These are phyloP conservation scores for Mycena capillaripes DNA, from an alignment of 768 basidiomycete genomes.

Conservation along the genomic window DNA sequence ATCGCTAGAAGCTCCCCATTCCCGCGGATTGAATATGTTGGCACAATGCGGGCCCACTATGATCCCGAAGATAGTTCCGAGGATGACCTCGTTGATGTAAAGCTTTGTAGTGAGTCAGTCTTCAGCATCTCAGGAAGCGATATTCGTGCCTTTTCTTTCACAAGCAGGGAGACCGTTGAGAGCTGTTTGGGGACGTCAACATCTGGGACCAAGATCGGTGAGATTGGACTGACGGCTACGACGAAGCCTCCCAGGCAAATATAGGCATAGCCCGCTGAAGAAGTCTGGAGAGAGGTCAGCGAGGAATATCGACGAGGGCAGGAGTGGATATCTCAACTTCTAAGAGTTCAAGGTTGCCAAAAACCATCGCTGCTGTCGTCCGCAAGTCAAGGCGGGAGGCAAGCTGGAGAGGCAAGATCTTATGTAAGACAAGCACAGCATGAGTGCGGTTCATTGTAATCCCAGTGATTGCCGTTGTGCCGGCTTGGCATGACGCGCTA, in stretches of 20 bases:
- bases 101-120: slow-evolving; percentile 56
- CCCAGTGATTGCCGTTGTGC: no score
- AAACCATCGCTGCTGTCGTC: neutral
- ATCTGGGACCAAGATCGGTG: neutral
- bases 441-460: no score
- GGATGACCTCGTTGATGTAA: slow-evolving; percentile 94
- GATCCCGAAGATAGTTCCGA: slow-evolving; percentile 82
- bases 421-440: no score
- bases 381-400: no score
- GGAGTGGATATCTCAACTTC: slow-evolving; percentile 29
- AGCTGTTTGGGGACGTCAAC: slow-evolving; percentile 63
- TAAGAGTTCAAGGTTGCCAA: slow-evolving; percentile 15
- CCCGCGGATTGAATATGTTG: slow-evolving; percentile 80
- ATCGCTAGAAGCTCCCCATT: slow-evolving; percentile 70
- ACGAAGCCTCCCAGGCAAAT: slow-evolving; percentile 42
- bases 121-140: neutral
- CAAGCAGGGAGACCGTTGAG: slow-evolving; percentile 84
- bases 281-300: slow-evolving; percentile 16
- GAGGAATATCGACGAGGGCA: neutral
- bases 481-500: no score
- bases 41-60: slow-evolving; percentile 81
- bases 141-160: slow-evolving; percentile 79
- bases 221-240: slow-evolving; percentile 48
- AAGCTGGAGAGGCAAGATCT: no score
- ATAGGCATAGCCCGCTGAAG: slow-evolving; percentile 25